Evolutionary conservation across 2,329 filamentous ascomycete genomes (phyloP).

Genomic region (Fusarium mangiferae): DNA sequence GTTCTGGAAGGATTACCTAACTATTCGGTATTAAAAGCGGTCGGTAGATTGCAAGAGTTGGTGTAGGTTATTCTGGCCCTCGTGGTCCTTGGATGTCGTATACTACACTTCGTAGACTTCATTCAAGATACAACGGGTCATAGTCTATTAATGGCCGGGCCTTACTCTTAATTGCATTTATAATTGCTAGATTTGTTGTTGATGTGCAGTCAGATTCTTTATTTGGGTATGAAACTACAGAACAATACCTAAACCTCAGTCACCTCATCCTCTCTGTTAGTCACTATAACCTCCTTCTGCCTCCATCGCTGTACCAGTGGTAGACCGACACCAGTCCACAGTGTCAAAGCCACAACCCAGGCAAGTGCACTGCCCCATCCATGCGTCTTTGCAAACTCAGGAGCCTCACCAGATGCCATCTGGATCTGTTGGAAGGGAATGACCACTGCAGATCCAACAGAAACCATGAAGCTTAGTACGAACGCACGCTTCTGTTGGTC

Average conservation of each 20-base stretch:
- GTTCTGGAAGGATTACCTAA: background rate
- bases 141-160: too few species aligned
- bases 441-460: slow-evolving; percentile 50
- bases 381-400: slow-evolving; percentile 49
- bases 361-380: slow-evolving; percentile 50
- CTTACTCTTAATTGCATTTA: fast-evolving
- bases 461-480: slow-evolving; percentile 52
- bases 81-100: background rate
- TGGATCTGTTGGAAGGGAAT: slow-evolving; percentile 54
- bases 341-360: slow-evolving; percentile 47
- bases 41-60: background rate
- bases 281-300: slow-evolving; percentile 17
- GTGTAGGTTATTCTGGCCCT: background rate
- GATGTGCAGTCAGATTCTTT: too few species aligned
- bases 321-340: slow-evolving; percentile 49
- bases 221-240: too few species aligned
- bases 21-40: background rate
- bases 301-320: slow-evolving; percentile 40
- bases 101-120: background rate
- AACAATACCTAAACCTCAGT: too few species aligned
- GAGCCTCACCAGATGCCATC: slow-evolving; percentile 51
- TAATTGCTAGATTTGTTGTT: background rate
- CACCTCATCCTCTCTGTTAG: too few species aligned
- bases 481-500: slow-evolving; percentile 57
- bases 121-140: background rate